Evolutionary conservation across 805 yeast species (phyloP), one percentile per base, ranked within the genome.

Genomic region (Kuraishia capsulata): DNA sequence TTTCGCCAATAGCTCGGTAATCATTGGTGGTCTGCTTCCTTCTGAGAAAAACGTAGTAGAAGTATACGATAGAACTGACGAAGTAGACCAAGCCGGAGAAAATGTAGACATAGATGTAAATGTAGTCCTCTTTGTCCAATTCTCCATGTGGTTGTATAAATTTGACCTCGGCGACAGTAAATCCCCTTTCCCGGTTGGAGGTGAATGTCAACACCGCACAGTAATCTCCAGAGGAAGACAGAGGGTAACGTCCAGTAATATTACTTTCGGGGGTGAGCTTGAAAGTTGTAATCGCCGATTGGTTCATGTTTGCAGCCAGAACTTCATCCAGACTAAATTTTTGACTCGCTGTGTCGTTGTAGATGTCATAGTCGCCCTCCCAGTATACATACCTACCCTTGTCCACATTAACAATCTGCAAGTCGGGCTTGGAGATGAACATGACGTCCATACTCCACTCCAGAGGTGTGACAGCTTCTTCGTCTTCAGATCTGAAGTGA

Each of bases 1-100:
- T 6, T 30, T 62, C 83, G 44, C 67, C 82, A 47, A 81, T 92
- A 9, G 78, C 82, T 53, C 80, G 88, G 6, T 84, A 84, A 59
- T 81, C 90, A 1, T 67, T 84, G 42, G 16, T 10, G 18, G 30
- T 44, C 49, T 5, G 18, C 28, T 13, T 45, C 30, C 31, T 42
- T 46, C 28, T 33, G 36, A 38, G 38, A 43, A n/a, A 47, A 29
- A 36, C 33, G 13, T 48, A 40, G 20, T 34, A 40, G 8, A 38
- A 44, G 39, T 47, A 54, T 10, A 37, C 8, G 2, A 38, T 29
- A 8, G 47, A 41, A 17, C 44, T 37, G 1, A 39, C 9, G 6
- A 42, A n/a, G 40, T 59, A 57, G n/a, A 44, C 21, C 3, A 49
- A 5, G n/a, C 47, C 28, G 41, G 57, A 39, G 13, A 39, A 26